Evolutionary conservation across 768 basidiomycete genomes (phyloP), one percentile per base, ranked within the genome.

Genomic region (Amylocystis lapponica): DNA sequence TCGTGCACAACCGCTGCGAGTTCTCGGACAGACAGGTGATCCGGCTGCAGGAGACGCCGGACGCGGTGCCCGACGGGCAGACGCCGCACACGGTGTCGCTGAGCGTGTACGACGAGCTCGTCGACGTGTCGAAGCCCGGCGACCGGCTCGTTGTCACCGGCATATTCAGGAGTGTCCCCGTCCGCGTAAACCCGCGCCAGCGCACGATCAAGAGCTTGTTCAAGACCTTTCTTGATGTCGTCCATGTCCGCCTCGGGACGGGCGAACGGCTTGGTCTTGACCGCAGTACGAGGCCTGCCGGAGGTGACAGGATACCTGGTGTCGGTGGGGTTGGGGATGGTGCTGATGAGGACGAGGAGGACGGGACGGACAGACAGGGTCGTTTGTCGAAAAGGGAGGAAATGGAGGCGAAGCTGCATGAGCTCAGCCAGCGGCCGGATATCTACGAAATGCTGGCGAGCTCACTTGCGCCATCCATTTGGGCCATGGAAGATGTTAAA

Each of bases 401-500:
- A 59, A 72, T 92, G 56, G 93, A 98, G 61, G 74, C 76, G 49
- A 84, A 80, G 55, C 65, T 98, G 27, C 67, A 75, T 37, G 79
- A 84, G 29, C 74, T 96, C 23, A 86, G 86, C 54, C 64, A 73
- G 49, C 66, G 78, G 43, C 78, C 79, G 14, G 93, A 96, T 61
- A 69, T 98, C 22, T 98, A 98, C 60, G 89, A 91, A 2, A 67
- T 88, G 21, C 72, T 98, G 5, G 69, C 93, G 7, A 71, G 85
- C 14, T 90, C 86, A 2, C 75, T 99, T 43, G 95, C 94, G 1
- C 96, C 96, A 13, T 87, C 83, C 26, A 96, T 99, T 51, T 98
- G 90, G 83, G 88, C 91, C 62, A 86, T 98, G 88, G 94, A 98
- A 20, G 96, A 99, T 59, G 92, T 98, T 46, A 99, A 99, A 70